A percentile compares a stretch with the other conserved stretches of the same genome.
Conservation (phyloP, 208 protist species). For the Leishmania amazonensis region DNA sequence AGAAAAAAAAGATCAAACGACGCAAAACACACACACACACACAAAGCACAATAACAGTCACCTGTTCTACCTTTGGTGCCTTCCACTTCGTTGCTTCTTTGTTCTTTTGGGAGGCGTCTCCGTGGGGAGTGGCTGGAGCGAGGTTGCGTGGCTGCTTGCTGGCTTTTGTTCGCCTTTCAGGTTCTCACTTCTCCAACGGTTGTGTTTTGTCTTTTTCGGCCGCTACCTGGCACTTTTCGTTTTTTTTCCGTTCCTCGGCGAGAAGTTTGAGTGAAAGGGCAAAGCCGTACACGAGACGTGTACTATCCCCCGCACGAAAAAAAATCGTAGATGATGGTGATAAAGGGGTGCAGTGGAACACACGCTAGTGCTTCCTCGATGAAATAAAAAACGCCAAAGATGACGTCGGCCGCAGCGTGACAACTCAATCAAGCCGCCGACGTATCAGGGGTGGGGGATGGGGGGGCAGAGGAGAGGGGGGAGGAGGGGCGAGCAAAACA, state of each 20-base stretch:
- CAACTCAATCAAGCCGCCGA: background rate
- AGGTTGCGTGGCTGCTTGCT: background rate
- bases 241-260: background rate
- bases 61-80: background rate
- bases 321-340: background rate
- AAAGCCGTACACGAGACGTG: background rate
- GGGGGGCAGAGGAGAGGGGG: background rate
- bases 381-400: background rate
- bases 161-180: background rate
- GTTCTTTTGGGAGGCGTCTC: background rate
- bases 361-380: background rate
- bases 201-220: background rate
- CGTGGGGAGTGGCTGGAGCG: background rate
- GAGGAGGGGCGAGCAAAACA: background rate
- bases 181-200: background rate
- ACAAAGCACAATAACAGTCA: background rate
- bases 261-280: background rate
- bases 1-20: background rate
- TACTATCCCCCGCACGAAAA: background rate
- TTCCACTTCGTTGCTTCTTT: background rate
- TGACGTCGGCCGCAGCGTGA: background rate
- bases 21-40: background rate
- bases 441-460: background rate
- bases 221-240: background rate
- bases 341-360: background rate